These are phyloP conservation scores for Epichloe festucae DNA, from an alignment of 2,329 filamentous ascomycete genomes.

Conservation along the genomic window DNA sequence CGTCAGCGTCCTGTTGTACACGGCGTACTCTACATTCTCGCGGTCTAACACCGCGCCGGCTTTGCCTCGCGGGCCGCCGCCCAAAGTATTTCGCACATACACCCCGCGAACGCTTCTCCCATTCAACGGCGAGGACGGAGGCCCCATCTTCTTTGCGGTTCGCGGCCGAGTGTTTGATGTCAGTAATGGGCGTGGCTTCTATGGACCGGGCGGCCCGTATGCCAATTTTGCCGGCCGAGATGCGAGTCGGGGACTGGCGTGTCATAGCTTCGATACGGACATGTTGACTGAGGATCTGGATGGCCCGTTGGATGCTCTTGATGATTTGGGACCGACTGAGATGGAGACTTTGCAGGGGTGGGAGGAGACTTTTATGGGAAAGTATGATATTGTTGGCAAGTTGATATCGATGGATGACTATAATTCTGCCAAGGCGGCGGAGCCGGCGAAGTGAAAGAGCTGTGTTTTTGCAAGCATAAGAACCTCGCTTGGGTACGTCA, in stretches of 20 bases:
- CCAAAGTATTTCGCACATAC: slow-evolving; percentile 54
- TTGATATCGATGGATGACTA: slow-evolving; percentile 47
- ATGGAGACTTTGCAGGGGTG: slow-evolving; percentile 75
- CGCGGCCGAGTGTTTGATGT: slow-evolving; percentile 89
- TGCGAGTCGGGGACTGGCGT: slow-evolving; percentile 75
- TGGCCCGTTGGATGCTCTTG: slow-evolving; percentile 65
- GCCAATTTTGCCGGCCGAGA: slow-evolving; percentile 92
- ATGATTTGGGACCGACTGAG: slow-evolving; percentile 60
- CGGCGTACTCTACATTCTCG: slow-evolving; percentile 40
- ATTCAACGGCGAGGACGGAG: slow-evolving; percentile 63
- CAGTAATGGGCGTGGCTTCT: slow-evolving; percentile 76
- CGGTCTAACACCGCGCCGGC: slow-evolving; percentile 32
- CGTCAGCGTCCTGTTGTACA: slow-evolving; percentile 41
- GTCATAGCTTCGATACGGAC: slow-evolving; percentile 84
- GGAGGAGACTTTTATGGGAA: slow-evolving; percentile 87
- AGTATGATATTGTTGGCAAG: slow-evolving; percentile 89
- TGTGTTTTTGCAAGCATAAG: too few species aligned
- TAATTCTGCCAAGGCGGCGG: slow-evolving; percentile 7
- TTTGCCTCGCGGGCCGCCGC: slow-evolving; percentile 40
- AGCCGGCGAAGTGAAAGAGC: background rate
- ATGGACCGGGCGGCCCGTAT: slow-evolving; percentile 90
- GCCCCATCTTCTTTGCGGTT: slow-evolving; percentile 82
- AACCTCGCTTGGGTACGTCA: too few species aligned
- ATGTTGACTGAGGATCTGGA: slow-evolving; percentile 90
- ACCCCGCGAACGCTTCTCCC: slow-evolving; percentile 72